These are phyloP conservation scores for Fistulifera solaris DNA, from an alignment of 108 stramenopile genomes.

Conservation along the genomic window DNA sequence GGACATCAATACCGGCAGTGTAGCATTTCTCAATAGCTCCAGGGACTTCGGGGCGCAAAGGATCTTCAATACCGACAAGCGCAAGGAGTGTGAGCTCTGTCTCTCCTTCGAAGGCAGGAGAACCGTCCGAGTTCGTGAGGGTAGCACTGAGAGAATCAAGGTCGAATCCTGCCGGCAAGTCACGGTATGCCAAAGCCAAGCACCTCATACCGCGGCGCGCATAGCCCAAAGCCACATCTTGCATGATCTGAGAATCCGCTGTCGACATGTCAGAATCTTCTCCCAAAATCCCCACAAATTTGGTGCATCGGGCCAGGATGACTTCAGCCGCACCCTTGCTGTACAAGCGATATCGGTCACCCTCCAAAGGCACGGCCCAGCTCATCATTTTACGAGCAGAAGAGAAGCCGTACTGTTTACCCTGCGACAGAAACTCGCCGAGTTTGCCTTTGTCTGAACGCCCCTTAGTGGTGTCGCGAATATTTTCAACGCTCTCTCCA, in stretches of 20 bases:
- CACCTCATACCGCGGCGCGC: slow-evolving; percentile 75
- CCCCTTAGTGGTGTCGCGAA: slow-evolving; percentile 62
- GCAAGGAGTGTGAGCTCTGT: slow-evolving; percentile 62
- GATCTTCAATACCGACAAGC: slow-evolving; percentile 97
- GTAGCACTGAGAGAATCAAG: slow-evolving; percentile 40
- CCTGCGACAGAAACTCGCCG: slow-evolving; percentile 48
- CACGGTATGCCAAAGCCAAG: slow-evolving; percentile 70
- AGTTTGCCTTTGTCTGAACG: slow-evolving; percentile 49
- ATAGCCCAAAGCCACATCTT: slow-evolving; percentile 43
- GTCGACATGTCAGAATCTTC: slow-evolving; percentile 24
- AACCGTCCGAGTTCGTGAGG: slow-evolving; percentile 62
- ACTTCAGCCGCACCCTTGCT: slow-evolving; percentile 85
- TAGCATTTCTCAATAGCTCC: slow-evolving; percentile 82
- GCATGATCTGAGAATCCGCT: slow-evolving; percentile 19
- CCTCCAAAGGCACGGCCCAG: slow-evolving; percentile 64
- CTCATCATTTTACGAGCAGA: slow-evolving; percentile 89
- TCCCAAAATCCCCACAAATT: slow-evolving; percentile 17
- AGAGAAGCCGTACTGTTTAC: slow-evolving; percentile 78
- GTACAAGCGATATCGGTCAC: slow-evolving; percentile 72
- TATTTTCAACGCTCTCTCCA: slow-evolving; percentile 47
- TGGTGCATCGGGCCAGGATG: slow-evolving; percentile 47
- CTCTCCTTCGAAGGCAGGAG: slow-evolving; percentile 50
- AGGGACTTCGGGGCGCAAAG: slow-evolving; percentile 86
- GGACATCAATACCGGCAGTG: slow-evolving; percentile 89
- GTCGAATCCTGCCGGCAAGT: slow-evolving; percentile 53